A percentile compares a stretch with the other conserved stretches of the same genome.
phyloP scores from a whole-genome alignment of 2,329 filamentous ascomycete genomes.

The Fusarium pseudocircinatum region DNA sequence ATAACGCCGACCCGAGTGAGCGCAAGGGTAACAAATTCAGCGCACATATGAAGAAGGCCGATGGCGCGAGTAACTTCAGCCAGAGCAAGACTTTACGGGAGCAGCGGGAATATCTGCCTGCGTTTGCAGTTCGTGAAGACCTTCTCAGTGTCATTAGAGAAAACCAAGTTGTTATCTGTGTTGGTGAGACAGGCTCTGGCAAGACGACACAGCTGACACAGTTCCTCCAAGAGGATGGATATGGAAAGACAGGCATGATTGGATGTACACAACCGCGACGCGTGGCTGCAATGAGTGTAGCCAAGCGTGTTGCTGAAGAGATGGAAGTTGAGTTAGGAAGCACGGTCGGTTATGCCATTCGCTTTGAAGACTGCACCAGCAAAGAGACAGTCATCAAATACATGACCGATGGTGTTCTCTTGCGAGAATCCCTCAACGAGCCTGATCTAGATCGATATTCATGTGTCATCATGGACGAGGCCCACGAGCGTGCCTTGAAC shows the following conservation, averaged over 20 bases:
- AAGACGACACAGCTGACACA: slow-evolving; percentile 98
- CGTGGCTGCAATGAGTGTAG: slow-evolving; percentile 98
- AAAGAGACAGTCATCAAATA: slow-evolving; percentile 97
- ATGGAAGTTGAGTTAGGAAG: slow-evolving; percentile 94
- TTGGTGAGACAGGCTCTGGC: slow-evolving; percentile 96
- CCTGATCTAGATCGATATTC: slow-evolving; percentile 95
- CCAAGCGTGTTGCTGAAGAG: slow-evolving; percentile 96
- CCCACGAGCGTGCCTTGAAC: slow-evolving; percentile 94
- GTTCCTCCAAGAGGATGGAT: slow-evolving; percentile 95
- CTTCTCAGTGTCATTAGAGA: slow-evolving; percentile 90
- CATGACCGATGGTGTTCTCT: slow-evolving; percentile 96
- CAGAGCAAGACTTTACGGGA: slow-evolving; percentile 89
- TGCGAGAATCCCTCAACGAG: slow-evolving; percentile 93
- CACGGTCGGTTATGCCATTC: slow-evolving; percentile 94
- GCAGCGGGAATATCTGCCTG: slow-evolving; percentile 91
- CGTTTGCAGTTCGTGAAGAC: slow-evolving; percentile 96
- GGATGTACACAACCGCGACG: slow-evolving; percentile 95
- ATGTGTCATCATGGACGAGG: slow-evolving; percentile 99
- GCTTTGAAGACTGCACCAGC: slow-evolving; percentile 98
- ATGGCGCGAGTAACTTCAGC: slow-evolving; percentile 90
- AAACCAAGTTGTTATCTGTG: slow-evolving; percentile 96
- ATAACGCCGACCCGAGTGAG: slow-evolving; percentile 65
- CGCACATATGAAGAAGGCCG: slow-evolving; percentile 86
- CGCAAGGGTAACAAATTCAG: slow-evolving; percentile 78
- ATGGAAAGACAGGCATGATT: slow-evolving; percentile 87